phyloP scores from a whole-genome alignment of 1,284 basidiomycete species.

The Moniliella sp. region DNA sequence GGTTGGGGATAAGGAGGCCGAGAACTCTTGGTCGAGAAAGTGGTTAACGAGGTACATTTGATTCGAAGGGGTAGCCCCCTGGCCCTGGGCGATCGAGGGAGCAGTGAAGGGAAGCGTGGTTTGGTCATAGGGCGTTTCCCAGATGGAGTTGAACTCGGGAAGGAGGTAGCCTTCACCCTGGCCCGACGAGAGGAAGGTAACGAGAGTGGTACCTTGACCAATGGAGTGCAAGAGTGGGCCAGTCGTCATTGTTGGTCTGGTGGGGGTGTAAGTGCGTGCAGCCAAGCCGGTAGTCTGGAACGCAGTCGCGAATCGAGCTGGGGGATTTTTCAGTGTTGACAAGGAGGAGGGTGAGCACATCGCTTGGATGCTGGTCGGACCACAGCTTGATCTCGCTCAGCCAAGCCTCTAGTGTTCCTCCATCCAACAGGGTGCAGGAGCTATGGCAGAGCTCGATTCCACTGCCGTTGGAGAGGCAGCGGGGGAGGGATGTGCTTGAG shows the following conservation, averaged over 20 bases:
- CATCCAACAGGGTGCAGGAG: conserved; percentile 19
- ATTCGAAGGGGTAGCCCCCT: conserved; percentile 39
- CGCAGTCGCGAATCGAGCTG: conserved; percentile 33
- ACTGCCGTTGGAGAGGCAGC: conserved; percentile 35
- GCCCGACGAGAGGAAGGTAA: conserved; percentile 61
- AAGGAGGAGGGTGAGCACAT: conserved; percentile 40
- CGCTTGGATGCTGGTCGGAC: conserved; percentile 63
- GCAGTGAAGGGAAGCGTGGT: conserved; percentile 58
- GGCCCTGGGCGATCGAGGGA: conserved; percentile 57
- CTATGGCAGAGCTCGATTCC: conserved; percentile 29
- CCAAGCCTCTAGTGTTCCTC: conserved; percentile 45
- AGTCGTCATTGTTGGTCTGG: too few relatives aligned
- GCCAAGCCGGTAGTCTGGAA: conserved; percentile 54
- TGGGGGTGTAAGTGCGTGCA: conserved; percentile 52
- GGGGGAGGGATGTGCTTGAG: conserved; percentile 53
- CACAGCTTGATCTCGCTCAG: conserved; percentile 57
- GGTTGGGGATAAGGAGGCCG: conserved; percentile 39
- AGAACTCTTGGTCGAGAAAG: conserved; percentile 45
- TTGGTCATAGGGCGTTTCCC: conserved; percentile 70
- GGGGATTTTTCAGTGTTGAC: conserved; percentile 24
- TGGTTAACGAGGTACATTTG: conserved; percentile 55
- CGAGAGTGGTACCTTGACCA: conserved; percentile 50
- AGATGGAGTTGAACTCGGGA: conserved; percentile 75
- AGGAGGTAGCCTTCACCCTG: conserved; percentile 63
- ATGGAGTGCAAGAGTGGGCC: conserved; percentile 81